Evolutionary conservation across 2,329 filamentous ascomycete species (phyloP), one percentile per base, ranked within the genome.

Genomic region (Cylindrodendrum hubeiense): DNA sequence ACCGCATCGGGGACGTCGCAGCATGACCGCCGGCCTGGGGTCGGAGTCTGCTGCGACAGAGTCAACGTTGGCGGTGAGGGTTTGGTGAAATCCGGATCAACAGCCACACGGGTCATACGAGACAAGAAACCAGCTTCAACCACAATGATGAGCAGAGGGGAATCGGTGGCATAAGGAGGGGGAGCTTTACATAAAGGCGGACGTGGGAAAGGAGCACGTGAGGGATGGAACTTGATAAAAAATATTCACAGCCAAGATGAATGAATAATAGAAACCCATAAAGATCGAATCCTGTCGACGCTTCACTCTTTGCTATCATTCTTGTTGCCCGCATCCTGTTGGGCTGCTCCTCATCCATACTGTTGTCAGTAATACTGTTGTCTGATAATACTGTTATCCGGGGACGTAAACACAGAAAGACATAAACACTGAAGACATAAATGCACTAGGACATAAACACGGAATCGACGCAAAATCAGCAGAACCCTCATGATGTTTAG

Each of bases 181-280:
- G 56, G 62, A 71, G 52, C 60, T 67, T 62, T 69, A 68, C 55
- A 68, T 67, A 65, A 51, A 65, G 34, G 60, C 39, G 49, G n/a
- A 22, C n/a, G 19, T 33, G 28, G 41, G 30, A 53, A 51, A 58
- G 37, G 37, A 52, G 56, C 51, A 60, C 52, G 47, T 34, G 46
- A 59, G 47, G 28, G 47, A 47, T 33, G 52, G 64, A 49, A 60
- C 53, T 68, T 65, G 60, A 67, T 64, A 70, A 67, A 71, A 53
- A 46, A 65, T 55, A 51, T 64, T 59, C 60, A 56, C 65, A 52
- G 33, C 39, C 52, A 57, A 60, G 58, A 62, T 65, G 68, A 70
- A 74, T 65, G 70, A 72, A 70, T 72, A 73, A 73, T 73, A 74
- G 62, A 73, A 66, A 58, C 57, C 60, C 55, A 65, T 24, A 46